Evolutionary conservation across 306 rosid genomes (phyloP).

Genomic region (Crataegus laevigata): DNA sequence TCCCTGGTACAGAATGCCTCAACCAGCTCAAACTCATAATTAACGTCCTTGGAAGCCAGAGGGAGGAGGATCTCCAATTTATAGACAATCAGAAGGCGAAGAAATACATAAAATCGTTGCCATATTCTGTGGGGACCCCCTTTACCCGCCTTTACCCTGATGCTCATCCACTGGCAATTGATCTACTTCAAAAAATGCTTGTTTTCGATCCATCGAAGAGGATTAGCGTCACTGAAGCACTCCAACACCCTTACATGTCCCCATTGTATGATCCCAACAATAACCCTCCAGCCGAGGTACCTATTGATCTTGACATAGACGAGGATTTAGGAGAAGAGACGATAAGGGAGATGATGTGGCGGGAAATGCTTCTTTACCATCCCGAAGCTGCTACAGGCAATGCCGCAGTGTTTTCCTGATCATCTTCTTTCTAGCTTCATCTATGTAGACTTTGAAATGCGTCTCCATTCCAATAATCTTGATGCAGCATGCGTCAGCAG

Average conservation of each 20-base stretch:
- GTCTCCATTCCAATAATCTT: constrained; percentile 8
- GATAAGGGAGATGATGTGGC: constrained; percentile 98
- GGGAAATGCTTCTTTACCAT: constrained; percentile 83
- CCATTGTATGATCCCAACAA: constrained; percentile 63
- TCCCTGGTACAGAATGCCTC: constrained; percentile 84
- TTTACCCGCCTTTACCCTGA: constrained; percentile 58
- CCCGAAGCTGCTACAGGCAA: constrained; percentile 46
- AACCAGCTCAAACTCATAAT: constrained; percentile 81
- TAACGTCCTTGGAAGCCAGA: constrained; percentile 82
- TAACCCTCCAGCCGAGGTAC: constrained; percentile 73
- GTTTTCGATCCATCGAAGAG: constrained; percentile 93
- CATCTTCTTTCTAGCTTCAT: background rate
- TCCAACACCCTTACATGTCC: constrained; percentile 89
- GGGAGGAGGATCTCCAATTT: constrained; percentile 82
- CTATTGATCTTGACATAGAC: constrained; percentile 82
- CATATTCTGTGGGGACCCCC: constrained; percentile 56
- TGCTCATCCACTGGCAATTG: constrained; percentile 79
- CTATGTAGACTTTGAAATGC: background rate
- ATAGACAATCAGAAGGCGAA: constrained; percentile 85
- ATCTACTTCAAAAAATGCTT: constrained; percentile 82
- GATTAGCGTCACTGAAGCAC: constrained; percentile 72
- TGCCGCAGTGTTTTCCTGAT: constrained; percentile 33
- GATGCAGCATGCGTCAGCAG: constrained; percentile 20
- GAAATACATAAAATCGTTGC: constrained; percentile 55
- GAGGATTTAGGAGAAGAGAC: constrained; percentile 88